Percentiles rank a stretch among this genome's conserved stretches.
These are phyloP conservation scores for cucumber (Cucumis sativus) DNA, from an alignment of 306 rosid genomes.

Conservation along the genomic window Cucumber_9930_V3 NC_026656.2:1409501-1410000, in stretches of 20 bases:
- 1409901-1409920: not conserved
- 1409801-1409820: not conserved
- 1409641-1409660: constrained; percentile 77
- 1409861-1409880: not conserved
- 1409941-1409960: not conserved
- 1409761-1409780: not conserved
- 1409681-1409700: constrained; percentile 84
- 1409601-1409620: constrained; percentile 67
- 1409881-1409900: not conserved
- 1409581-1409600: not conserved
- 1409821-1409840: not conserved
- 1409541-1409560: not conserved
- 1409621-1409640: constrained; percentile 77
- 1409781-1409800: not conserved
- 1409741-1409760: not conserved
- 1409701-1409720: constrained; percentile 8
- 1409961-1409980: constrained; percentile 23
- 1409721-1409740: not conserved
- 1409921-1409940: not conserved
- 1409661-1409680: constrained; percentile 87
- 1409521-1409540: constrained; percentile 11
- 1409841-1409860: not conserved
- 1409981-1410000: constrained; percentile 90
- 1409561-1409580: not conserved
- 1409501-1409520: constrained; percentile 89